A percentile compares a stretch with the other conserved stretches of the same genome.
These are phyloP conservation scores for Diplodia corticola DNA, from an alignment of 2,329 filamentous ascomycete genomes.

Conservation along the genomic window DNA sequence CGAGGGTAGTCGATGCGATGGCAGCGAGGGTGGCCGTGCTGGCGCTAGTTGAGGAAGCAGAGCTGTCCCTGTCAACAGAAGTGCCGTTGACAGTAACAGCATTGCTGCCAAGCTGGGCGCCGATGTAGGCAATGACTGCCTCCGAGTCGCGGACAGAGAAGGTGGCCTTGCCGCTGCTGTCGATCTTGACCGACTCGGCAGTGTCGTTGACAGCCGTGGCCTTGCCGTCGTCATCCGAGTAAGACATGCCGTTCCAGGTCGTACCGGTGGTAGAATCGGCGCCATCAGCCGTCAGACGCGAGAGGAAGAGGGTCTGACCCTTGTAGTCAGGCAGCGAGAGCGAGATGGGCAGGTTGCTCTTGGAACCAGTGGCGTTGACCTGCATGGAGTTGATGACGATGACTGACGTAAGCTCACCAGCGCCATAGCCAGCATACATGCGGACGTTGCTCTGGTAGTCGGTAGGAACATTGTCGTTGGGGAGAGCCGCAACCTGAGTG, in stretches of 20 bases:
- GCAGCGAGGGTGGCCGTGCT: background rate
- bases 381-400: constrained; percentile 50
- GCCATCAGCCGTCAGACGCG: constrained; percentile 50
- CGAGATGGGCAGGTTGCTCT: constrained; percentile 43
- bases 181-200: constrained; percentile 36
- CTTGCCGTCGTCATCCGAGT: constrained; percentile 45
- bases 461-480: constrained; percentile 33
- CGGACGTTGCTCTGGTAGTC: constrained; percentile 46
- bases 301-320: constrained; percentile 48
- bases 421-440: constrained; percentile 49
- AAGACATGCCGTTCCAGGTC: constrained; percentile 52
- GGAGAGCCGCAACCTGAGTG: constrained; percentile 45
- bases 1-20: constrained; percentile 7
- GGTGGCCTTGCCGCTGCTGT: constrained; percentile 36
- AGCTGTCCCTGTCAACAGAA: background rate
- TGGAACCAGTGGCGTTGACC: constrained; percentile 44
- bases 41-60: background rate
- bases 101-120: constrained; percentile 39
- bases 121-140: constrained; percentile 50
- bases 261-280: constrained; percentile 46
- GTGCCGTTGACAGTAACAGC: constrained; percentile 28
- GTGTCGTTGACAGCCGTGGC: constrained; percentile 38
- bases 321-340: constrained; percentile 44
- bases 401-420: constrained; percentile 44
- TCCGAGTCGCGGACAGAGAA: constrained; percentile 46